Base-by-base conservation (phyloP, 768 basidiomycete species). In the Trametes meyenii region DNA sequence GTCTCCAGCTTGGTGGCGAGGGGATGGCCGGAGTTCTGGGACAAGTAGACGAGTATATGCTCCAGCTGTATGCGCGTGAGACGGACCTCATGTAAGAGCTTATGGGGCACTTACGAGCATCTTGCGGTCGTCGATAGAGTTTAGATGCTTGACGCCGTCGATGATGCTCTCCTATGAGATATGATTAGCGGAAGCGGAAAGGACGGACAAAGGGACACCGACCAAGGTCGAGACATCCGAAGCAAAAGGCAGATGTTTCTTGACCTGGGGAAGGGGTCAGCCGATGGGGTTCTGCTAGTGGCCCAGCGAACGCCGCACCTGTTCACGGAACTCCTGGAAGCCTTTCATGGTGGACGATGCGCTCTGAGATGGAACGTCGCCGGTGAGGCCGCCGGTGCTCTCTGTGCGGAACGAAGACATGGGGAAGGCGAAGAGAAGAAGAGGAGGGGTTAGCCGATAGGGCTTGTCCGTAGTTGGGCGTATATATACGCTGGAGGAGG, bases 91-190 rank as follows among this genome's bases (percentile, higher is more conserved):
- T 33, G 29, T 33, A 33, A 3, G 29, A 33, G 29, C 8, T 3
- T 33, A 33, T 46, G 2, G 46, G 7, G n/a, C 16, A 76, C 87
- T 54, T 54, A 90, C 92, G 48, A 88, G 74, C 72, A 91, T 79
- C 72, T 91, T 89, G 54, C 92, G 81, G 68, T 94, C 92, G 73
- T 94, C 89, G 21, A 92, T 75, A 8, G 83, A 77, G 51, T 85
- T 85, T 12, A 77, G 75, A 69, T 92, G 81, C 38, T 77, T 77
- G 43, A 92, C 67, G 1, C 78, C 72, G 68, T 93, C 89, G n/a
- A 89, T 72, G 8, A 84, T 73, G 3, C 87, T 78, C 5, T 83
- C 71, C 90, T 92, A 50, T 7, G 35, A 5, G 16, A 24, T 23
- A 21, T 2, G 12, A n/a, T 8, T 7, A n/a, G 39, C 5, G 24